A percentile compares a stretch with the other conserved stretches of the same genome.
Conservation (phyloP, 345 rosid species). For the Erysimum cheiranthoides region DNA sequence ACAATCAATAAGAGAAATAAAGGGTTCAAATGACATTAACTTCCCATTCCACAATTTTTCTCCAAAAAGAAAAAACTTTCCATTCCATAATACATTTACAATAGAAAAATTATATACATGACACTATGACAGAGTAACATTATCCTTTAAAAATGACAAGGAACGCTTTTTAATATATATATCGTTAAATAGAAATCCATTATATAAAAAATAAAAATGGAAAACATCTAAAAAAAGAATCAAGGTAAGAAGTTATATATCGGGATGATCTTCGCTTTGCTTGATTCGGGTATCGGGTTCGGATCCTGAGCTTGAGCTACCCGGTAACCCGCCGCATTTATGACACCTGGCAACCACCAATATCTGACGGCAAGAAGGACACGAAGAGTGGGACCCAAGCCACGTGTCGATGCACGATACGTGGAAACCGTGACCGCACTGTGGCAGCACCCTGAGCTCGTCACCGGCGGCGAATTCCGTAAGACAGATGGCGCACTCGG, state of each 20-base stretch:
- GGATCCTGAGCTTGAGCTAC: slow-evolving; percentile 48
- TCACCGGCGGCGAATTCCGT: slow-evolving; percentile 75
- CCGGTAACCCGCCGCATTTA: slow-evolving; percentile 77
- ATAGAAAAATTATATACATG: slow-evolving; percentile 34
- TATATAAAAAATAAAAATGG: not conserved
- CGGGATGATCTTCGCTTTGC: slow-evolving; percentile 54
- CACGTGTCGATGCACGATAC: slow-evolving; percentile 87
- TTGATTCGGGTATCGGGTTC: slow-evolving; percentile 48
- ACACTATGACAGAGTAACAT: slow-evolving; percentile 28
- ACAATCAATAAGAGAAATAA: slow-evolving; percentile 14
- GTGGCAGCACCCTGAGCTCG: slow-evolving; percentile 81
- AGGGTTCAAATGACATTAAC: slow-evolving; percentile 1
- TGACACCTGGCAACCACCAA: slow-evolving; percentile 67
- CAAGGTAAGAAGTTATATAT: slow-evolving; percentile 58
- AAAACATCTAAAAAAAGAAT: slow-evolving; percentile 27
- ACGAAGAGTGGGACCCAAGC: slow-evolving; percentile 92
- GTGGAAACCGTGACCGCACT: slow-evolving; percentile 93
- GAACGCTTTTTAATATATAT: slow-evolving; percentile 2
- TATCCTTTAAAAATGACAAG: slow-evolving; percentile 38
- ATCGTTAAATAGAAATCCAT: not conserved
- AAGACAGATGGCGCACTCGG: slow-evolving; percentile 87
- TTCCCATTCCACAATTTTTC: slow-evolving; percentile 12
- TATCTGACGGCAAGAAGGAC: slow-evolving; percentile 92
- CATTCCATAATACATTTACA: slow-evolving; percentile 32
- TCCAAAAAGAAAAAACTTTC: not conserved